A percentile compares a stretch with the other conserved stretches of the same genome.
Evolutionary conservation across 768 basidiomycete species (phyloP).

Genomic region (Tylopilus felleus): DNA sequence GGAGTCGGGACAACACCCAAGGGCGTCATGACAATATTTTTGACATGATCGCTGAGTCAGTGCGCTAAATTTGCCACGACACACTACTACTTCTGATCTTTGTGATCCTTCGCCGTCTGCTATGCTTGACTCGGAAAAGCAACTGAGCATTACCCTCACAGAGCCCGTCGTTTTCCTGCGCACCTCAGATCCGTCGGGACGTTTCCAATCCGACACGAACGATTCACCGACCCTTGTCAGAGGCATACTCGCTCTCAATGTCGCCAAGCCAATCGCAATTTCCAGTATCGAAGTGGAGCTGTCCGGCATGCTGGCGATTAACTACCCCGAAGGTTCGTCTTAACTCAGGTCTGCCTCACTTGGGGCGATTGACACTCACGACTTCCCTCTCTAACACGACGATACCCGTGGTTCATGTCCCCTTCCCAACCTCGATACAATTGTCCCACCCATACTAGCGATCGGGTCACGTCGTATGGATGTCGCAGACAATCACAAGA

Average conservation of each 20-base stretch:
- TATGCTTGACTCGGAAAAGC: slow-evolving; percentile 36
- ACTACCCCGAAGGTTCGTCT: slow-evolving; percentile 82
- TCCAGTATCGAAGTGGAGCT: slow-evolving; percentile 82
- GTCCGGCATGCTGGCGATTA: slow-evolving; percentile 60
- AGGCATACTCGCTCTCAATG: slow-evolving; percentile 59
- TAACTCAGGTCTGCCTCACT: slow-evolving; percentile 1
- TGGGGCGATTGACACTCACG: neutral
- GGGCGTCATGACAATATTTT: neutral
- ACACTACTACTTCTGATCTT: neutral
- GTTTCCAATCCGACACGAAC: slow-evolving; percentile 30
- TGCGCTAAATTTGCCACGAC: neutral
- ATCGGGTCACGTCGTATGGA: slow-evolving; percentile 73
- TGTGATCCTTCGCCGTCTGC: neutral
- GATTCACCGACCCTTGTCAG: slow-evolving; percentile 63
- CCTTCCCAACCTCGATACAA: neutral
- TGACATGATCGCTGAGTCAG: neutral
- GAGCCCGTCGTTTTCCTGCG: slow-evolving; percentile 76
- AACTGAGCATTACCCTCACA: slow-evolving; percentile 56
- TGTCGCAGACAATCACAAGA: slow-evolving; percentile 66
- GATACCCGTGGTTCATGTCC: neutral
- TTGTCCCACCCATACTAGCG: slow-evolving; percentile 26
- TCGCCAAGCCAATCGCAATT: slow-evolving; percentile 79
- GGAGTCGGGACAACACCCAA: neutral
- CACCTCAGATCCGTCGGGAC: slow-evolving; percentile 44
- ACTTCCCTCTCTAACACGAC: neutral